Base-by-base conservation (phyloP, 345 rosid species). In the Geranium brycei region DNA sequence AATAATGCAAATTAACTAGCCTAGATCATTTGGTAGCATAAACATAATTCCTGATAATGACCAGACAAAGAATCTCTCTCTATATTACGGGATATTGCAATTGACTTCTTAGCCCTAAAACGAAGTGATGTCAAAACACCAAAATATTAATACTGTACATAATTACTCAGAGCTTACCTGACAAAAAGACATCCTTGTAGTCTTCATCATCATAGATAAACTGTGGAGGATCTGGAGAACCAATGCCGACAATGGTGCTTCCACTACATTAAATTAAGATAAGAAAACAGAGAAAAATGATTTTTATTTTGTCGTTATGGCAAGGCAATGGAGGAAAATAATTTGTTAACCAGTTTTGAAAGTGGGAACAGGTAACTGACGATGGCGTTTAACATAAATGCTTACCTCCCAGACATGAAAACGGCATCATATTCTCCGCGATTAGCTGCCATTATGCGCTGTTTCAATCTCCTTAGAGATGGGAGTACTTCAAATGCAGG, bases 401-500 rank as follows among this genome's bases (percentile, higher is more conserved):
- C 17, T 40, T 83, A 93, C 99, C 99, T 93, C 66, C 96, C 99
- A 59, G 97, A 89, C 99, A 90, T 90, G 63, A 93, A 83, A 60
- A 93, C 89, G 14, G 99, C 99, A 81, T 80, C 77, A 68, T 93
- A 93, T 70, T 87, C 81, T 58, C 91, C 97, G 1, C 88, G 91
- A 14, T 96, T 80, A 66, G 97, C 95, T 41, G 95, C 87, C 62
- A 75, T 71, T 64, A 87, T 68, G 18, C 96, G 87, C 68, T 91
- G 85, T 77, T 87, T 93, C 64, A 93, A 73, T 69, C 86, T 81
- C 77, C 77, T 90, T 30, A 93, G 95, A 65, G 89, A 86, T 6
- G 99, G 99, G 60, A 93, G 84, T 73, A 92, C 89, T 73, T 83
- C 81, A 78, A 92, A 89, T 16, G 99, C 99, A 51, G 97, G 97